These are phyloP conservation scores for Vicia villosa DNA, from an alignment of 306 rosid genomes.

Conservation along the genomic window DNA sequence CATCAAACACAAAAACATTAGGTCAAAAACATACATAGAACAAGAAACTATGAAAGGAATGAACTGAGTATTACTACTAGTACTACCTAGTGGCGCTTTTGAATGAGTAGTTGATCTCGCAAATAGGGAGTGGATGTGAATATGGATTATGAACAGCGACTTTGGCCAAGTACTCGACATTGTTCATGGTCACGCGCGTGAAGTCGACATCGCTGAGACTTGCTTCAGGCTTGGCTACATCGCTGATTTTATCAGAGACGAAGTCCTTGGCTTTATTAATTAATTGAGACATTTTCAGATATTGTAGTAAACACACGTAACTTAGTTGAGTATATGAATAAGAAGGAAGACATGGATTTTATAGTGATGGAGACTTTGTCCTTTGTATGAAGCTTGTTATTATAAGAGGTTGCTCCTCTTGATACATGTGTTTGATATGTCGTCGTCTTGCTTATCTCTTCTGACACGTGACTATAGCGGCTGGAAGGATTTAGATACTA, in stretches of 20 bases:
- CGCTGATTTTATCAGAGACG: conserved; percentile 50
- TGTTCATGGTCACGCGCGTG: conserved; percentile 48
- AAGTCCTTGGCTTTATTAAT: conserved; percentile 63
- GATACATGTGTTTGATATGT: too few relatives aligned
- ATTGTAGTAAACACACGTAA: neutral
- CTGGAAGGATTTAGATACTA: too few relatives aligned
- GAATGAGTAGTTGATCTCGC: conserved; percentile 69
- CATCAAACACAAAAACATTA: neutral
- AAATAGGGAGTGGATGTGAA: conserved; percentile 59
- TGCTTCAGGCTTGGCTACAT: conserved; percentile 74
- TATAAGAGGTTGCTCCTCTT: too few relatives aligned
- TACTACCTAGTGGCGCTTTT: conserved; percentile 34
- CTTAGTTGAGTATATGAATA: neutral
- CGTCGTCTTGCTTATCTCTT: too few relatives aligned
- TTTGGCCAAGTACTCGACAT: conserved; percentile 63
- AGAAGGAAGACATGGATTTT: neutral
- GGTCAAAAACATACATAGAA: neutral
- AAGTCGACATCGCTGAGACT: conserved; percentile 65
- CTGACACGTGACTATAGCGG: too few relatives aligned
- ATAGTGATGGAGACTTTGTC: neutral
- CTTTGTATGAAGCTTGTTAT: neutral
- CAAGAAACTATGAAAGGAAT: neutral
- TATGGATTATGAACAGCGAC: conserved; percentile 68
- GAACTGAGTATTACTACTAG: neutral
- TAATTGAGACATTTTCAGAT: conserved; percentile 53